Base-by-base conservation (phyloP, 129 eudicot genomes). In the Chrysanthemum makinoi region DNA sequence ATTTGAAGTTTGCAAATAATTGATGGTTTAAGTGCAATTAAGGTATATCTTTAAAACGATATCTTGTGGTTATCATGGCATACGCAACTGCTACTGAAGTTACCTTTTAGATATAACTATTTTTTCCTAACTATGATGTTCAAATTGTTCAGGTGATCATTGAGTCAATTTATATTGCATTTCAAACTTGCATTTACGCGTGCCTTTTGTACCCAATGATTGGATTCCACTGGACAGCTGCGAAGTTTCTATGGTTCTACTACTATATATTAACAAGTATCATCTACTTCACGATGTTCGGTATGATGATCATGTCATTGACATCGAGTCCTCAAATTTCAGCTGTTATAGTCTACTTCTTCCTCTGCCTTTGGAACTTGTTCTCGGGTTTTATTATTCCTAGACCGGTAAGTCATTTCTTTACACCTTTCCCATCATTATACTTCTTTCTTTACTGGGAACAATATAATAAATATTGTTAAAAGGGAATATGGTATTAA, bases 291-390 rank as follows among this genome's bases (percentile, higher is more conserved):
- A 77, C 81, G 13, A 70, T 77, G 81, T 70, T 77, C 39, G 81
- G 81, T 30, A 77, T 77, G 81, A 77, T 77, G 81, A 70, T 57
- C 20, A 69, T 69, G 58, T 70, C 81, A 62, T 16, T 77, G 24
- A 77, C 76, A 77, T 76, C 76, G 53, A 77, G 58, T 62, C 75
- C 80, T 9, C 80, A 77, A 70, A 70, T 77, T 52, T 77, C 76
- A 0, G 76, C 81, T 46, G 76, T 77, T 62, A 24, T 77, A 10
- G 46, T 77, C 76, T 77, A 77, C 43, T 77, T 77, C 71, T 77
- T 69, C 51, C 71, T 77, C 28, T 77, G 81, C 69, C 76, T 77
- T 62, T 70, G 81, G 81, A 77, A 77, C 65, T 64, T 77, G 65
- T 77, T 77, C 24, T 69, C 81, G 0, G 81, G 81, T 43, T 77